Conservation (phyloP, 2,329 filamentous ascomycete genomes). For the Cytospora leucostoma region DNA sequence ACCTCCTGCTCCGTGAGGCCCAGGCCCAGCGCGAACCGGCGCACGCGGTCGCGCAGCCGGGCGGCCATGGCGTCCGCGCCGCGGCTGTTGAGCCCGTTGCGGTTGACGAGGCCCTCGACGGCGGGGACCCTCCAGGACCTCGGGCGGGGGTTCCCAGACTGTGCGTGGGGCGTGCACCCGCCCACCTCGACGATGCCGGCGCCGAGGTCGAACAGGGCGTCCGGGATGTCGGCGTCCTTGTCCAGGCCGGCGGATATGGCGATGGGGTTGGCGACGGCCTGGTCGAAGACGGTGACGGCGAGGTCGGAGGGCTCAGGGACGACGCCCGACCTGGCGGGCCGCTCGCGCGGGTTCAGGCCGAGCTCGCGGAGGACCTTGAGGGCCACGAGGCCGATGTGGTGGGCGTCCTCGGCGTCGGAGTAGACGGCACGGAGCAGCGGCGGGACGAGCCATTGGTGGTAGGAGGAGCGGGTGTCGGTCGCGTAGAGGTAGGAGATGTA, state of each 20-base stretch:
- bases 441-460: conserved; percentile 69
- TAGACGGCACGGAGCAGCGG: conserved; percentile 66
- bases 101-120: conserved; percentile 87
- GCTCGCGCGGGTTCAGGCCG: conserved; percentile 79
- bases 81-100: conserved; percentile 91
- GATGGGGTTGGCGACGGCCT: conserved; percentile 78
- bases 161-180: conserved; percentile 83
- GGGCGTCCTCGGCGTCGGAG: conserved; percentile 87
- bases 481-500: conserved; percentile 63
- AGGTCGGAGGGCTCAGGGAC: conserved; percentile 42
- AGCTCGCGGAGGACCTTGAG: conserved; percentile 74
- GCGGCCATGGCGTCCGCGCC: conserved; percentile 87
- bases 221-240: conserved; percentile 69
- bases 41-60: conserved; percentile 73
- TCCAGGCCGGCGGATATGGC: conserved; percentile 68
- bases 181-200: conserved; percentile 89
- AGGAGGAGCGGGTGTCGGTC: conserved; percentile 73
- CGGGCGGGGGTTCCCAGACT: conserved; percentile 83
- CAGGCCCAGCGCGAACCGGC: conserved; percentile 70
- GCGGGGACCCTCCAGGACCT: conserved; percentile 84
- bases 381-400: conserved; percentile 72
- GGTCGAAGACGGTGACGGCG: conserved; percentile 67
- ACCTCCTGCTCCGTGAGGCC: conserved; percentile 74
- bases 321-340: conserved; percentile 47
- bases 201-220: conserved; percentile 80